phyloP scores from a whole-genome alignment of 2,329 filamentous ascomycete species.

The Colletotrichum somersetense region DNA sequence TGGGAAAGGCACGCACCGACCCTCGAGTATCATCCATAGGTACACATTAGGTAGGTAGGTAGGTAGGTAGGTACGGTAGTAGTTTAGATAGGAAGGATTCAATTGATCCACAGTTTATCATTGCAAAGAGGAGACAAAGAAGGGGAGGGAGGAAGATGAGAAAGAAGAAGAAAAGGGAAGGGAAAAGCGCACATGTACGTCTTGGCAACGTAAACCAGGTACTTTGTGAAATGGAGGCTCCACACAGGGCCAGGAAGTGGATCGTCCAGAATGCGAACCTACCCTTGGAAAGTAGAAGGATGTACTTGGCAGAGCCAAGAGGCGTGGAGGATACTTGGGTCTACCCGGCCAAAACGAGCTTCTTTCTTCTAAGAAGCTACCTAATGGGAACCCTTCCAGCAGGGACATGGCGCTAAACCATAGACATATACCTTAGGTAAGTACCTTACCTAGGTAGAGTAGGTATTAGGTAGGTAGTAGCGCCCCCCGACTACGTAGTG shows the following conservation, averaged over 20 bases:
- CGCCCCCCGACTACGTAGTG: slow-evolving; percentile 8
- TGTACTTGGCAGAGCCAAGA: slow-evolving; percentile 9
- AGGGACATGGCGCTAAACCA: slow-evolving; percentile 27
- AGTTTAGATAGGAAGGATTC: neutral
- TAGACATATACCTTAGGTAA: neutral
- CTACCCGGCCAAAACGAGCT: slow-evolving; percentile 12
- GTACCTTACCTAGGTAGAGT: no score
- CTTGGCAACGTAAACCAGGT: neutral
- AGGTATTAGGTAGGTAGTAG: slow-evolving; percentile 12
- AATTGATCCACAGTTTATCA: neutral
- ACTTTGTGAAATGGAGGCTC: neutral
- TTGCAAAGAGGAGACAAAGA: neutral
- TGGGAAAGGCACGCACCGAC: neutral
- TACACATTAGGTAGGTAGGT: no score
- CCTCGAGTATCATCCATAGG: neutral
- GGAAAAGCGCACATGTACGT: neutral
- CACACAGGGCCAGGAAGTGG: neutral
- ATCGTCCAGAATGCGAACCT: neutral
- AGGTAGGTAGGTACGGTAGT: no score
- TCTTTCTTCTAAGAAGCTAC: slow-evolving; percentile 23
- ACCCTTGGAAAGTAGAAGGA: slow-evolving; percentile 10
- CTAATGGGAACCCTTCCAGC: slow-evolving; percentile 24
- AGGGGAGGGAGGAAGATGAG: neutral
- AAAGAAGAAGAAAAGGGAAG: neutral
- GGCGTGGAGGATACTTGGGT: slow-evolving; percentile 11